Evolutionary conservation across 495 filamentous ascomycete species (phyloP), one percentile per base, ranked within the genome.

Genomic region (Margaritispora aquatica): DNA sequence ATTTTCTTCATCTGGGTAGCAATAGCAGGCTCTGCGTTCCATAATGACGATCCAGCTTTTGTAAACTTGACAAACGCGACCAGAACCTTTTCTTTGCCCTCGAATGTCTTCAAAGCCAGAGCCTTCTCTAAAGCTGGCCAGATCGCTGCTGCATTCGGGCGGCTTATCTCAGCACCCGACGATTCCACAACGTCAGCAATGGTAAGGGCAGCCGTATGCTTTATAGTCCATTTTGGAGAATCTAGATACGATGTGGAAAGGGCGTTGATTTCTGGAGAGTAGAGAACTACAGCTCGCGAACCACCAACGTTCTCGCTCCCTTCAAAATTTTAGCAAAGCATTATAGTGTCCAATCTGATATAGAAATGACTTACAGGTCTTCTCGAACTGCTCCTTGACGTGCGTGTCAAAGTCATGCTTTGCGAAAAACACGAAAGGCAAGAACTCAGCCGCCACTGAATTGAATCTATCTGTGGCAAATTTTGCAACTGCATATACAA

Each of bases 31-130:
- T 85, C 77, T 13, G 66, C 70, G 31, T 69, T 66, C 81, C 88
- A 91, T 22, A 88, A 65, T 15, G 67, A 74, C 65, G 77, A 80
- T 13, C 75, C 80, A 54, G 85, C 81, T 51, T 80, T 74, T 1
- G 85, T 82, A 63, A 96, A 92, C 57, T 82, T 83, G 13, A 89
- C 86, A 69, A 96, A 87, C n/a, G 89, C 87, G 57, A 84, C 78
- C n/a, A 97, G 74, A 50, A 97, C 84, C 57, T 82, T 85, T 70
- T 97, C 94, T 72, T 98, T 98, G 9, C 90, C 91, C 10, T 89
- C 84, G 82, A 96, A 98, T 3, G 91, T 96, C 73, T 95, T 97
- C 21, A 95, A 86, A 17, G 80, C 77, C 53, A 96, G 67, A 1
- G 91, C 85, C 66, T 85, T 88, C 46, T 96, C 89, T 22, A 96